Evolutionary conservation across 2,329 filamentous ascomycete genomes (phyloP).

Genomic region (Fusarium lateritium): DNA sequence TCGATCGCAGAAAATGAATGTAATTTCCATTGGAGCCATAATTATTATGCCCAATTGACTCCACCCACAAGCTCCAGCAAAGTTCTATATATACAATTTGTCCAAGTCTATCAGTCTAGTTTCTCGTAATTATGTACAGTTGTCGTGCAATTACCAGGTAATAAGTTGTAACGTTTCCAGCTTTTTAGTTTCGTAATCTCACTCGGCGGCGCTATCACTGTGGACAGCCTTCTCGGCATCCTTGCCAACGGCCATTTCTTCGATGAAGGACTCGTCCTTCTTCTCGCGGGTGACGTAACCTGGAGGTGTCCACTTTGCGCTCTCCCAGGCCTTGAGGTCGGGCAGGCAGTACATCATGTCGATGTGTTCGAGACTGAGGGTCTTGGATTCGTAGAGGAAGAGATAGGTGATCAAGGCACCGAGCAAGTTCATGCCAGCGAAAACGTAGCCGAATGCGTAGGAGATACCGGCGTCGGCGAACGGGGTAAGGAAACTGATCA

Average conservation of each 20-base stretch:
- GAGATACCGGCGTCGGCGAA: conserved; percentile 73
- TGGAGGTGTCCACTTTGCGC: conserved; percentile 64
- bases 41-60: too few species aligned
- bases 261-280: neutral
- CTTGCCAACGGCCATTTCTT: neutral
- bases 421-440: conserved; percentile 72
- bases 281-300: conserved; percentile 56
- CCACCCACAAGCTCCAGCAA: too few species aligned
- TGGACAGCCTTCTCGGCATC: neutral
- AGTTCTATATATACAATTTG: neutral
- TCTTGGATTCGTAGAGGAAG: conserved; percentile 76
- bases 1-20: too few species aligned
- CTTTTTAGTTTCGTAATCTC: neutral
- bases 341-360: conserved; percentile 76
- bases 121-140: neutral
- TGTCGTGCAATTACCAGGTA: neutral
- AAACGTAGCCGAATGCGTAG: conserved; percentile 75
- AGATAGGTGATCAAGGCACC: conserved; percentile 74
- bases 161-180: neutral
- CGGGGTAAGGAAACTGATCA: conserved; percentile 77
- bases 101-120: neutral
- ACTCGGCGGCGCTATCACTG: neutral
- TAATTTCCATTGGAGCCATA: too few species aligned
- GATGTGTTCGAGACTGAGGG: conserved; percentile 76
- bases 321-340: conserved; percentile 71